Conservation (phyloP, 2,329 filamentous ascomycete genomes). For the Grosmannia clavigera region DNA sequence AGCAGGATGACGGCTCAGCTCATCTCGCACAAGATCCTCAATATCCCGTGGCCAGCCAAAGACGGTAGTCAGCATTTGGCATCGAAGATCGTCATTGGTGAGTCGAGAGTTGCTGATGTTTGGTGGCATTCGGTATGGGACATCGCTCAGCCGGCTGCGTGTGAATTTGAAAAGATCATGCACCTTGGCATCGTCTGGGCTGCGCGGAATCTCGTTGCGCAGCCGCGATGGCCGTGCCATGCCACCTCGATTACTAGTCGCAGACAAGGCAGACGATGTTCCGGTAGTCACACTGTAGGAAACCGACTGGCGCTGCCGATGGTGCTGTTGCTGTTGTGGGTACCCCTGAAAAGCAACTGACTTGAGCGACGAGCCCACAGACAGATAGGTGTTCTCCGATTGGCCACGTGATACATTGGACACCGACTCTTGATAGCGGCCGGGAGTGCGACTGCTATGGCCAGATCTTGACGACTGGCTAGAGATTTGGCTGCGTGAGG, state of each 20-base stretch:
- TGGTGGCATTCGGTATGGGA: conserved; percentile 63
- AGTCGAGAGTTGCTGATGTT: conserved; percentile 45
- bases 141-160: conserved; percentile 65
- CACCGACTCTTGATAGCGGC: conserved; percentile 26
- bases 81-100: conserved; percentile 68
- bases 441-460: conserved; percentile 35
- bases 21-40: conserved; percentile 69
- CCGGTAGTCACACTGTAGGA: conserved; percentile 34
- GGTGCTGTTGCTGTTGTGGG: conserved; percentile 9
- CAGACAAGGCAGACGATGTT: conserved; percentile 32
- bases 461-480: conserved; percentile 34
- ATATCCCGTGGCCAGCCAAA: conserved; percentile 92
- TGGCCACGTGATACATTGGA: conserved; percentile 32
- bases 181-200: conserved; percentile 59
- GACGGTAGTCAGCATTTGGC: conserved; percentile 84
- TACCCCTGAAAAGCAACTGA: conserved; percentile 18
- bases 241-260: conserved; percentile 19
- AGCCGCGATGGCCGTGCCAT: conserved; percentile 48
- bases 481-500: conserved; percentile 51
- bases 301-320: conserved; percentile 23
- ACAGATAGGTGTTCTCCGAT: conserved; percentile 57
- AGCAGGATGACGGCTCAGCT: conserved; percentile 60
- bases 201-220: conserved; percentile 67
- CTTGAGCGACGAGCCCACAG: conserved; percentile 46
- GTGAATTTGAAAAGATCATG: conserved; percentile 81